These are phyloP conservation scores for Dictyostelium citrinum DNA, from an alignment of 78 protist genomes.

Conservation along the genomic window DNA sequence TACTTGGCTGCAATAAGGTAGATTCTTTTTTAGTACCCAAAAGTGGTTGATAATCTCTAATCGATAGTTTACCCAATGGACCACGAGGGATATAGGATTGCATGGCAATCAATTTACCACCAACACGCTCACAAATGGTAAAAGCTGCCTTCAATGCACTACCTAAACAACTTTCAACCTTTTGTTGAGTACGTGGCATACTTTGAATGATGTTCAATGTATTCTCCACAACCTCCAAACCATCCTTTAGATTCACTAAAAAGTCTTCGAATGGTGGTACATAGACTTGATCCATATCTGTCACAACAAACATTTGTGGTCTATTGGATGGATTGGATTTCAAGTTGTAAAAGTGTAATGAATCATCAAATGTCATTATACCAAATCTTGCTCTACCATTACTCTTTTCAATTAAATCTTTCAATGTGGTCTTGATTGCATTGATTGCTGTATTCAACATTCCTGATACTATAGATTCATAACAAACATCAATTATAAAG, in stretches of 20 bases:
- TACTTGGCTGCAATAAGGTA: constrained; percentile 36
- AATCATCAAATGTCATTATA: constrained; percentile 77
- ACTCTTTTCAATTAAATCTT: constrained; percentile 44
- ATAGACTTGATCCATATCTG: constrained; percentile 59
- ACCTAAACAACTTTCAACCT: constrained; percentile 75
- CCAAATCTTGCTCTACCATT: constrained; percentile 66
- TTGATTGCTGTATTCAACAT: constrained; percentile 73
- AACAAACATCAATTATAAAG: constrained; percentile 90
- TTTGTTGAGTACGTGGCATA: constrained; percentile 51
- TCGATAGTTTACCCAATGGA: constrained; percentile 60
- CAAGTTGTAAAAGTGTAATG: constrained; percentile 78
- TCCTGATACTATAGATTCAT: constrained; percentile 74
- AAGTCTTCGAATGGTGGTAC: constrained; percentile 79
- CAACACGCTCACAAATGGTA: constrained; percentile 47
- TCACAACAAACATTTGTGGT: constrained; percentile 82
- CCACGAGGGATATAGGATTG: constrained; percentile 75
- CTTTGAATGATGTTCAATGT: constrained; percentile 33
- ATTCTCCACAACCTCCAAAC: constrained; percentile 13
- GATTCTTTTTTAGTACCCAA: constrained; percentile 77
- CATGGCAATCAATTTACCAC: constrained; percentile 70
- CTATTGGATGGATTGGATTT: constrained; percentile 11
- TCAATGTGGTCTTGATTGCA: constrained; percentile 62
- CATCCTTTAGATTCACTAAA: constrained; percentile 73
- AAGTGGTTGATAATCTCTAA: constrained; percentile 53
- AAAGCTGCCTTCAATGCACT: constrained; percentile 72